Conservation (phyloP, 441 rosid species). For the Erodium trifolium region DNA sequence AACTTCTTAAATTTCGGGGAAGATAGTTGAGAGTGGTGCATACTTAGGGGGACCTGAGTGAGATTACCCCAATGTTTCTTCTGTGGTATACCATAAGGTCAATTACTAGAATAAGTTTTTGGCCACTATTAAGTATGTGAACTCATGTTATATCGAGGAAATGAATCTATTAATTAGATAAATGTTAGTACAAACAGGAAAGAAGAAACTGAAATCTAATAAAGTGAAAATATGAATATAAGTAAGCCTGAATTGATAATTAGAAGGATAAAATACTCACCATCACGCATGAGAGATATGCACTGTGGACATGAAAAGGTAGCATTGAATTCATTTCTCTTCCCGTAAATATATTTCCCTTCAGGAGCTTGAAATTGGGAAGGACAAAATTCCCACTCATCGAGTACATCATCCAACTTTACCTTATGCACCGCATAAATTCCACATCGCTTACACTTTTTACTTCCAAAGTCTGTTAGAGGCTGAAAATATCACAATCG, state of each 20-base stretch:
- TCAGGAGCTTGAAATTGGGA: slow-evolving; percentile 48
- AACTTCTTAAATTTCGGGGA: too few species aligned
- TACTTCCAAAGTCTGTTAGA: neutral
- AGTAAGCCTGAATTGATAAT: neutral
- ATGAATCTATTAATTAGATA: too few species aligned
- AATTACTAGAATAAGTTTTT: too few species aligned
- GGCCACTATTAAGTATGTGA: too few species aligned
- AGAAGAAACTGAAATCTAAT: too few species aligned
- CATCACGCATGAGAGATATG: slow-evolving; percentile 19
- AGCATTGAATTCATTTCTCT: slow-evolving; percentile 51
- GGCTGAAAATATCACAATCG: neutral
- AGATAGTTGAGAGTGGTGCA: too few species aligned
- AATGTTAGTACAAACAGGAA: too few species aligned
- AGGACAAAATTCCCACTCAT: slow-evolving; percentile 86
- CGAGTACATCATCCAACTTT: neutral
- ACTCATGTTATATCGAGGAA: too few species aligned
- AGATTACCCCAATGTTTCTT: too few species aligned
- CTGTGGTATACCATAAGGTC: too few species aligned
- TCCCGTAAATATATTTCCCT: slow-evolving; percentile 43
- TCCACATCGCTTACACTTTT: neutral
- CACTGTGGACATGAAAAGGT: slow-evolving; percentile 61
- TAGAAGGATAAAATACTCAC: slow-evolving; percentile 30
- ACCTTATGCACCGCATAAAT: neutral
- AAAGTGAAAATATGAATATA: too few species aligned
- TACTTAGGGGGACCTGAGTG: too few species aligned